Evolutionary conservation across 1,139 yeast genomes (phyloP).

Genomic region (Suhomyces chickasaworum): DNA sequence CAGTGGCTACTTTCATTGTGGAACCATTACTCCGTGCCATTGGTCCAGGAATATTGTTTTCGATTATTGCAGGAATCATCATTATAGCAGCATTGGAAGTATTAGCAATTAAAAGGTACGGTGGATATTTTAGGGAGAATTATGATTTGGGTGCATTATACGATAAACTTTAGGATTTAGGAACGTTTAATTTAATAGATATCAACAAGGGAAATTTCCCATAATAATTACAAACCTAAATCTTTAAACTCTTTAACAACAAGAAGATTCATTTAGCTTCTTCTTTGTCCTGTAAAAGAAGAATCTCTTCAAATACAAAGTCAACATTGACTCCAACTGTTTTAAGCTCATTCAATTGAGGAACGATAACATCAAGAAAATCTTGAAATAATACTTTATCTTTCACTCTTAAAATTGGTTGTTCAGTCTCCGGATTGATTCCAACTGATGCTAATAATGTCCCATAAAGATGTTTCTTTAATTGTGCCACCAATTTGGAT

Average conservation of each 20-base stretch:
- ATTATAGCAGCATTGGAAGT: slow-evolving; percentile 46
- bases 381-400: slow-evolving; percentile 36
- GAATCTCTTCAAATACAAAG: slow-evolving; percentile 49
- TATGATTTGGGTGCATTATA: slow-evolving; percentile 63
- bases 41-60: slow-evolving; percentile 70
- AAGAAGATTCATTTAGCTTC: slow-evolving; percentile 1
- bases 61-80: slow-evolving; percentile 64
- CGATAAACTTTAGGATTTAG: slow-evolving; percentile 33
- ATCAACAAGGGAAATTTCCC: neutral
- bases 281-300: slow-evolving; percentile 13
- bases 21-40: slow-evolving; percentile 66
- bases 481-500: slow-evolving; percentile 56
- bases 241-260: too few relatives aligned
- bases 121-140: slow-evolving; percentile 64
- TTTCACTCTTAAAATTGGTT: slow-evolving; percentile 31
- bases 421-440: slow-evolving; percentile 29
- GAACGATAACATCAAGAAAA: slow-evolving; percentile 54
- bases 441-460: slow-evolving; percentile 46
- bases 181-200: slow-evolving; percentile 1
- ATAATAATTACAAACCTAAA: neutral
- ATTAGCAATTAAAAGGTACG: slow-evolving; percentile 54
- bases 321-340: slow-evolving; percentile 74
- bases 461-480: slow-evolving; percentile 70
- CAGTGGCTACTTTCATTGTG: slow-evolving; percentile 71
- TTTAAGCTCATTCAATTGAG: slow-evolving; percentile 65